Base-by-base conservation (phyloP, 1,139 yeast genomes). In the Sugiyamaella neomexicana region DNA sequence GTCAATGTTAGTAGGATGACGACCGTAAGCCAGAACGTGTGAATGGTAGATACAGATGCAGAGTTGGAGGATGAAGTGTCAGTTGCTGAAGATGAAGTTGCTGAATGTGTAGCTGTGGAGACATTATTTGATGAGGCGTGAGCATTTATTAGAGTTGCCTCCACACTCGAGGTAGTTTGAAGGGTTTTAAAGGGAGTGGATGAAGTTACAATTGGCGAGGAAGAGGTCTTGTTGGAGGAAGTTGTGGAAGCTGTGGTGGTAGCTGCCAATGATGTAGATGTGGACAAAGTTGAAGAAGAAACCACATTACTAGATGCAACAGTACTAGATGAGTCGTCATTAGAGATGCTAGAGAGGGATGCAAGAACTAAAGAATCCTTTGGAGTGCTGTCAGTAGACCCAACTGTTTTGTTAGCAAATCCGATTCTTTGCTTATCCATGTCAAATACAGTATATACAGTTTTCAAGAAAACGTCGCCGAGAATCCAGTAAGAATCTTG, bases 401-500 rank as follows among this genome's bases (percentile, higher is more conserved):
- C 50, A 16, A 55, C 50, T 2, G 59, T 52, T 56, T 65, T 67
- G 47, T 61, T 53, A 25, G 84, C 85, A 55, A 84, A 78, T 0
- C 87, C 88, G 51, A 85, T 73, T 60, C 67, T 66, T 46, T 72
- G 73, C 9, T 75, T 65, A 46, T 76, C 81, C 59, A 80, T 72
- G 62, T 84, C 85, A 61, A 83, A 85, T 8, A 82, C 80, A 1
- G 85, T 76, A 64, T 82, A 84, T 55, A 77, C 82, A 50, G 76
- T 75, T 59, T 78, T 77, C 60, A 85, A 68, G 64, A 85, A 85
- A 2, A 82, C 76, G 32, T 82, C 84, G 3, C 90, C 90, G 41
- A 85, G 70, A 39, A 85, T 69, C 78, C 78, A 74, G 29, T 65
- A 62, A 25, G 65, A 61, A 15, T 67, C 64, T 47, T 60, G 60